These are phyloP conservation scores for Aspergillus udagawae DNA, from an alignment of 2,329 filamentous ascomycete species.

Conservation along the genomic window DNA sequence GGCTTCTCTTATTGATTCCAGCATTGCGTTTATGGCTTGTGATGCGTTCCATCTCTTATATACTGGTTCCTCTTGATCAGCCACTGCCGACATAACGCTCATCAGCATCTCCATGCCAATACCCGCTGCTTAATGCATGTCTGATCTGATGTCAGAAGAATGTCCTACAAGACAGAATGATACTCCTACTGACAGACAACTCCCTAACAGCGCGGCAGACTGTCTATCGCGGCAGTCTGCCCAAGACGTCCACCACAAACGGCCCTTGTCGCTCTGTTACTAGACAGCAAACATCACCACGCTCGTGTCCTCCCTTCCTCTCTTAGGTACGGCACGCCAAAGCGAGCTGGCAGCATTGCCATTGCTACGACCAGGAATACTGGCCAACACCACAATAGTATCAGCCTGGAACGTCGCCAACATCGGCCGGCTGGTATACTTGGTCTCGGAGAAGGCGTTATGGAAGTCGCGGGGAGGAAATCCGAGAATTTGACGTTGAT, in stretches of 20 bases:
- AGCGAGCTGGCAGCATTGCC: conserved; percentile 48
- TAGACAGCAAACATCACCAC: conserved; percentile 50
- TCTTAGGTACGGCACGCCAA: conserved; percentile 48
- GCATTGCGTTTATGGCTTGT: background rate
- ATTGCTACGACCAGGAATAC: conserved; percentile 19
- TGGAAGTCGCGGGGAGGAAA: conserved; percentile 46
- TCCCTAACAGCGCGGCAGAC: conserved; percentile 37
- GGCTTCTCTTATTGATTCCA: too few relatives aligned
- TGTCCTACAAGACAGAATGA: too few relatives aligned
- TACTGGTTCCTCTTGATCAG: background rate
- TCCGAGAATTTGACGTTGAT: conserved; percentile 51
- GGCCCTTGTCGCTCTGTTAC: conserved; percentile 47
- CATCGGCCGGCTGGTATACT: conserved; percentile 51
- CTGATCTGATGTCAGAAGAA: too few relatives aligned
- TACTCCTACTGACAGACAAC: conserved; percentile 34
- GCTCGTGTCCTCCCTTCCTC: conserved; percentile 47
- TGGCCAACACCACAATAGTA: conserved; percentile 47
- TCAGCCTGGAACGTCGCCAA: conserved; percentile 32
- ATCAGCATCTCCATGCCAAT: too few relatives aligned
- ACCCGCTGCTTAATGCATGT: background rate
- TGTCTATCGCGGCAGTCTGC: conserved; percentile 44
- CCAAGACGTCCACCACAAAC: conserved; percentile 42
- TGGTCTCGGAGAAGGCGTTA: conserved; percentile 48
- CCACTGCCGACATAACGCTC: background rate
- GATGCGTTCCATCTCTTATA: background rate